phyloP scores from a whole-genome alignment of 805 yeast genomes.

The Metschnikowia kunwiensis region DNA sequence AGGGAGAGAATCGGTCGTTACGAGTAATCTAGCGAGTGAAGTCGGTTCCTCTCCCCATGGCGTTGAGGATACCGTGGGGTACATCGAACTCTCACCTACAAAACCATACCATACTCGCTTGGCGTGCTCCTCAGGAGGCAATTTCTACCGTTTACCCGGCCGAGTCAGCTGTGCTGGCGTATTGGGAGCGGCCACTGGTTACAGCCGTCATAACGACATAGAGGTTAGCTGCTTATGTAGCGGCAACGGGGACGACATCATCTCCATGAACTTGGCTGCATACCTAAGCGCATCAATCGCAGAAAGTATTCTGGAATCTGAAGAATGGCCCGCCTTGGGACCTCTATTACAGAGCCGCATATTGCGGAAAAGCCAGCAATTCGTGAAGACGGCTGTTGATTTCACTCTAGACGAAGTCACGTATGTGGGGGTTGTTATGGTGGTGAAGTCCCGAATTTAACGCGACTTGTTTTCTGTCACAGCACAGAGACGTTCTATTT shows the following conservation, averaged over 20 bases:
- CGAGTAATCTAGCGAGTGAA: too few species aligned
- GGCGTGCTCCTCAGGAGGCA: conserved; percentile 54
- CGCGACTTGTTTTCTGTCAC: conserved; percentile 18
- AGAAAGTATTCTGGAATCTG: conserved; percentile 8
- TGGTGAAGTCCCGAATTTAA: conserved; percentile 7
- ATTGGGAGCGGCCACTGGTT: conserved; percentile 44
- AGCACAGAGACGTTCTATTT: conserved; percentile 23
- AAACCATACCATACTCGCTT: conserved; percentile 2
- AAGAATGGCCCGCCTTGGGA: conserved; percentile 21
- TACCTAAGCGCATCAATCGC: conserved; percentile 20
- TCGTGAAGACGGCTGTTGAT: conserved; percentile 15
- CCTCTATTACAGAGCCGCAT: conserved; percentile 20
- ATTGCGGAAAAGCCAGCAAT: conserved; percentile 7
- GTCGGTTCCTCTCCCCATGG: neutral
- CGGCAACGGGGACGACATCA: conserved; percentile 58
- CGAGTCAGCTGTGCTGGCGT: conserved; percentile 55
- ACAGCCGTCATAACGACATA: conserved; percentile 13
- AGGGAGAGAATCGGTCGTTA: too few species aligned
- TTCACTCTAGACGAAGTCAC: conserved; percentile 11
- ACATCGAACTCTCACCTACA: conserved; percentile 22
- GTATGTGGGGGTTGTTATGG: conserved; percentile 34
- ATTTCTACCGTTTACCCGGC: conserved; percentile 46
- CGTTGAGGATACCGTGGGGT: conserved; percentile 47
- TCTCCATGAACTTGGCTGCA: conserved; percentile 40
- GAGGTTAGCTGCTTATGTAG: conserved; percentile 42